phyloP scores from a whole-genome alignment of 78 protist genomes.

The Andalucia godoyi region DNA sequence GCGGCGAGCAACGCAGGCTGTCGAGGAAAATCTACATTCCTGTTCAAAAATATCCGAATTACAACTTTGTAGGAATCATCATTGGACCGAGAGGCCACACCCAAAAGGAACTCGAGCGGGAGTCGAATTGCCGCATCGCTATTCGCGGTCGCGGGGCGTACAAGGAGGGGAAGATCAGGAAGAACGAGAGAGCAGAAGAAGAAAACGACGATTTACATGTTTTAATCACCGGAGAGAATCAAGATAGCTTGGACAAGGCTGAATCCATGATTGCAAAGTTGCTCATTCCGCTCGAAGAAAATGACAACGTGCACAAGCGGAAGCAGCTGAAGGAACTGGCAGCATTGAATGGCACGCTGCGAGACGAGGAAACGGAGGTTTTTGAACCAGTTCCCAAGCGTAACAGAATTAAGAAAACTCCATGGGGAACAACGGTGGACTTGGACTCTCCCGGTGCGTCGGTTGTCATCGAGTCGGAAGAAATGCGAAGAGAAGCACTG shows the following conservation, averaged over 20 bases:
- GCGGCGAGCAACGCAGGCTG: neutral
- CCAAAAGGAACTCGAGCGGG: slow-evolving; percentile 70
- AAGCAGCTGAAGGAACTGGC: slow-evolving; percentile 78
- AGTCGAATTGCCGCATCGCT: slow-evolving; percentile 61
- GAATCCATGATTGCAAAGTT: slow-evolving; percentile 29
- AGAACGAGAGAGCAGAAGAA: slow-evolving; percentile 9
- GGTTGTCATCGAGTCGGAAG: too few relatives aligned
- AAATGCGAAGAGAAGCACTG: too few relatives aligned
- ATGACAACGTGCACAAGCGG: slow-evolving; percentile 69
- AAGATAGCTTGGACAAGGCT: slow-evolving; percentile 49
- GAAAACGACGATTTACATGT: slow-evolving; percentile 72
- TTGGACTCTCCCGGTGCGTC: too few relatives aligned
- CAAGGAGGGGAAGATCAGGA: slow-evolving; percentile 59
- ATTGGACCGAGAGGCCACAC: slow-evolving; percentile 81
- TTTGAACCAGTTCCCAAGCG: too few relatives aligned
- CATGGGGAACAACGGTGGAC: too few relatives aligned
- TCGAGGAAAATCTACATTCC: slow-evolving; percentile 55
- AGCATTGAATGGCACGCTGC: slow-evolving; percentile 72
- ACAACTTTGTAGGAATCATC: slow-evolving; percentile 61
- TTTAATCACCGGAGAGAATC: slow-evolving; percentile 43
- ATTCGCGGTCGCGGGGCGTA: slow-evolving; percentile 79
- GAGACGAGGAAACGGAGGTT: slow-evolving; percentile 29
- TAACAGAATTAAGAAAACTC: too few relatives aligned
- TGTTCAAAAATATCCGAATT: slow-evolving; percentile 61
- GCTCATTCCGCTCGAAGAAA: slow-evolving; percentile 59